Evolutionary conservation across 805 yeast species (phyloP), one percentile per base, ranked within the genome.

Genomic region (Pichia insulana): DNA sequence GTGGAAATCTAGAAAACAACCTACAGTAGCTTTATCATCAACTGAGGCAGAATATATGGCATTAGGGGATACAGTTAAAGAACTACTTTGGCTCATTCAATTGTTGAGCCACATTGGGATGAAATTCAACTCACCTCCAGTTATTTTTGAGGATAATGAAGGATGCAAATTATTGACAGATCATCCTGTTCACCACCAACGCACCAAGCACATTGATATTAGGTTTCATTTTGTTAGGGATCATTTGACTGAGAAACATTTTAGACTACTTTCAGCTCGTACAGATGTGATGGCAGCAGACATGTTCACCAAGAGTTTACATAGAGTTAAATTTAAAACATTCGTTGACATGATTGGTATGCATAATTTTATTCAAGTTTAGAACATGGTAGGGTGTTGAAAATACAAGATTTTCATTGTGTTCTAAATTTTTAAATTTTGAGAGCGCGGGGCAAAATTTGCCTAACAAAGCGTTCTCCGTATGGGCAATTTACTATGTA

Each of bases 371-470:
- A n/a, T n/a, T 9, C n/a, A 20, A 10, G 33, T 26, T 37, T 37
- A 37, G 39, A 12, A 26, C 17, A 37, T 37, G 33, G 33, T 37
- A 19, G 39, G 39, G 39, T 37, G 39, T 26, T 37, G 39, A n/a
- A 30, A 36, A 22, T 6, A 5, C 8, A 8, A 6, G 25, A 8
- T 8, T 22, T 22, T 5, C 25, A 22, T 8, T 6, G 25, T 22
- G 5, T 22, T 22, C 25, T 22, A 6, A 6, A 22, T 22, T 22
- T 22, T 22, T 22, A n/a, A n/a, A n/a, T n/a, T n/a, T n/a, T n/a
- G n/a, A n/a, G n/a, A n/a, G n/a, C n/a, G n/a, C n/a, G n/a, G n/a
- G n/a, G n/a, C n/a, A n/a, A n/a, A n/a, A n/a, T n/a, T n/a, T n/a
- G n/a, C n/a, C n/a, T n/a, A n/a, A n/a, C n/a, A n/a, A n/a, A n/a